These are phyloP conservation scores for Senna siamea DNA, from an alignment of 306 rosid genomes.

Conservation along the genomic window DNA sequence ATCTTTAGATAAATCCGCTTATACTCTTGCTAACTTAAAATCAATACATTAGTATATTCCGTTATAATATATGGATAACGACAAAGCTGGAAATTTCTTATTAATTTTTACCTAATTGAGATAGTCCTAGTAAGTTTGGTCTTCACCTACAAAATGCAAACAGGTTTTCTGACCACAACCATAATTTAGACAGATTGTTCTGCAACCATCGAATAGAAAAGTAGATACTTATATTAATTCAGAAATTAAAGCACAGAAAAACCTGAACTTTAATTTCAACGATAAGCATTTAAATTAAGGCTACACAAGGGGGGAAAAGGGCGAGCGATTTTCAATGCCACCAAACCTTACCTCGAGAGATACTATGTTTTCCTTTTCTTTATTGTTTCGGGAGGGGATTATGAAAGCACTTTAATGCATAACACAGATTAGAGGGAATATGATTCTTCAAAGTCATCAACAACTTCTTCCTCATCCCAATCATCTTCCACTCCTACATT, in stretches of 20 bases:
- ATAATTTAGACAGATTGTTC: neutral
- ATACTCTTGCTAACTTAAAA: no score
- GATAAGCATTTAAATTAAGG: neutral
- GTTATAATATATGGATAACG: no score
- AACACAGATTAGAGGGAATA: conserved; percentile 42
- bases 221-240: conserved; percentile 22
- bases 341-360: conserved; percentile 26
- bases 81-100: no score
- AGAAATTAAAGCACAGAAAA: conserved; percentile 24
- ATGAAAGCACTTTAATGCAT: conserved; percentile 24
- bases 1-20: no score
- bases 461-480: conserved; percentile 55
- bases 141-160: conserved; percentile 8
- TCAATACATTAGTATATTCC: no score
- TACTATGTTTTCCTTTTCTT: conserved; percentile 8
- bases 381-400: conserved; percentile 27
- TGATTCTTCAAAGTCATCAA: conserved; percentile 60
- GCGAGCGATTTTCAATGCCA: conserved; percentile 6
- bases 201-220: conserved; percentile 13
- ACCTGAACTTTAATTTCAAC: conserved; percentile 11
- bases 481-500: conserved; percentile 37
- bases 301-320: conserved; percentile 24
- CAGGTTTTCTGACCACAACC: neutral
- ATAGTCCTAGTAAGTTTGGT: neutral
- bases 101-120: neutral